phyloP scores from a whole-genome alignment of 306 rosid species.

The apple (Malus domestica) region DNA sequence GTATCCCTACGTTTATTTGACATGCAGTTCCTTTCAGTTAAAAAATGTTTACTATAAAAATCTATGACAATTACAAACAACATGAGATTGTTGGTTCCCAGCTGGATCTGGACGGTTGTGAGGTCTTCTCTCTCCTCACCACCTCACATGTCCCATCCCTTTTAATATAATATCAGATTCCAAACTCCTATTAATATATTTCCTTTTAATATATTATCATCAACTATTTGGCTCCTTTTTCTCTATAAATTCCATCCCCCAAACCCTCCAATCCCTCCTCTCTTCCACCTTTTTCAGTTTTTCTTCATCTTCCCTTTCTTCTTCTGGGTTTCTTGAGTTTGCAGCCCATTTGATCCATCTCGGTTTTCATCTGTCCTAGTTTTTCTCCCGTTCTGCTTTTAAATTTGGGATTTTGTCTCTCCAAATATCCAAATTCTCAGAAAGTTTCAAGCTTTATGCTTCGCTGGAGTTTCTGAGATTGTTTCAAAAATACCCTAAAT shows the following conservation, averaged over 20 bases:
- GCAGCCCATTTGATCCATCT: neutral
- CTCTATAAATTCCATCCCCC: slow-evolving; percentile 51
- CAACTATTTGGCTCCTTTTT: slow-evolving; percentile 13
- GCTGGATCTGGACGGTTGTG: slow-evolving; percentile 49
- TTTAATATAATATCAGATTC: slow-evolving; percentile 20
- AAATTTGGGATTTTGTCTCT: neutral
- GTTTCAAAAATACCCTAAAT: neutral
- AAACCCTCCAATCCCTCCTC: slow-evolving; percentile 21
- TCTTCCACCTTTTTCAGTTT: slow-evolving; percentile 6
- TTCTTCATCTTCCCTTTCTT: neutral
- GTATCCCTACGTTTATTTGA: no score
- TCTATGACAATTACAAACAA: neutral
- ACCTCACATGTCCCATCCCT: slow-evolving; percentile 25
- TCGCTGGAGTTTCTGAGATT: slow-evolving; percentile 8
- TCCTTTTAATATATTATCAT: neutral
- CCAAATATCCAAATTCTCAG: neutral
- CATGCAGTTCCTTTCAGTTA: neutral
- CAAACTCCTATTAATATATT: neutral
- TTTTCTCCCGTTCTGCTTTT: neutral
- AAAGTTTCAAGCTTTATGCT: neutral
- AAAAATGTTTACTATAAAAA: no score
- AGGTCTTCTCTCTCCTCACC: slow-evolving; percentile 11
- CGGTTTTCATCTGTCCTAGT: neutral
- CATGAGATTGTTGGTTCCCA: slow-evolving; percentile 45
- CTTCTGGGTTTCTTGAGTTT: neutral